phyloP scores from a whole-genome alignment of 2,329 filamentous ascomycete genomes.

The Cercospora sp. region DNA sequence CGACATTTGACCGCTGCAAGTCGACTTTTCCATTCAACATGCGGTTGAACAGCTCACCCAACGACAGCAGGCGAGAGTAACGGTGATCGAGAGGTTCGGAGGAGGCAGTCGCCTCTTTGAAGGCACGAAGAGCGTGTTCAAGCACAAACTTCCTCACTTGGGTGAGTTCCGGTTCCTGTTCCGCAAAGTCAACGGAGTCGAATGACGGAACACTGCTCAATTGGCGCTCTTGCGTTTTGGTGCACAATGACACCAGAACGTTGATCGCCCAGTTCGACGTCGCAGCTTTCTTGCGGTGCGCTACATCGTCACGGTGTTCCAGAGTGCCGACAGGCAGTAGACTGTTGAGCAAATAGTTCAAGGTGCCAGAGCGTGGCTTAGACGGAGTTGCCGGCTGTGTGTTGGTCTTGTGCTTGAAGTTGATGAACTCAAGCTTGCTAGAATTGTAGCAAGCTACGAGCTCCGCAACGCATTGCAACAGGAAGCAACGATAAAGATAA shows the following conservation, averaged over 20 bases:
- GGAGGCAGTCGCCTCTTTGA: constrained; percentile 80
- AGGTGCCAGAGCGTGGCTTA: constrained; percentile 85
- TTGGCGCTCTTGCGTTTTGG: constrained; percentile 81
- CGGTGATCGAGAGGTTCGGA: constrained; percentile 79
- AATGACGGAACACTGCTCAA: constrained; percentile 18
- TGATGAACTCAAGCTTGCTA: constrained; percentile 98
- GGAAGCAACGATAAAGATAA: constrained; percentile 93
- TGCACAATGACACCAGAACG: constrained; percentile 81
- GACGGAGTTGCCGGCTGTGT: constrained; percentile 82
- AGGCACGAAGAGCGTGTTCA: constrained; percentile 87
- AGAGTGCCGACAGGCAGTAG: constrained; percentile 67
- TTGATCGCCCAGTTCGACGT: constrained; percentile 85
- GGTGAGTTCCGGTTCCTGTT: constrained; percentile 78
- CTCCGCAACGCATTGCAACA: constrained; percentile 88
- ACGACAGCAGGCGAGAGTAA: constrained; percentile 81
- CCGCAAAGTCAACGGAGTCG: constrained; percentile 49
- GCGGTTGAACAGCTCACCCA: constrained; percentile 88
- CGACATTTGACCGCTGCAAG: constrained; percentile 43
- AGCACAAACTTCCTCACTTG: constrained; percentile 95
- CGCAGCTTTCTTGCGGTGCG: constrained; percentile 78
- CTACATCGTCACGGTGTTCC: constrained; percentile 71
- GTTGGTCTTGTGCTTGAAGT: constrained; percentile 91
- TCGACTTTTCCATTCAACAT: constrained; percentile 82
- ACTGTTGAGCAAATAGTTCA: constrained; percentile 89
- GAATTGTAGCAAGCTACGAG: constrained; percentile 88